Evolutionary conservation across 169 alveolate genomes (phyloP).

Genomic region (Cryptosporidium felis): DNA sequence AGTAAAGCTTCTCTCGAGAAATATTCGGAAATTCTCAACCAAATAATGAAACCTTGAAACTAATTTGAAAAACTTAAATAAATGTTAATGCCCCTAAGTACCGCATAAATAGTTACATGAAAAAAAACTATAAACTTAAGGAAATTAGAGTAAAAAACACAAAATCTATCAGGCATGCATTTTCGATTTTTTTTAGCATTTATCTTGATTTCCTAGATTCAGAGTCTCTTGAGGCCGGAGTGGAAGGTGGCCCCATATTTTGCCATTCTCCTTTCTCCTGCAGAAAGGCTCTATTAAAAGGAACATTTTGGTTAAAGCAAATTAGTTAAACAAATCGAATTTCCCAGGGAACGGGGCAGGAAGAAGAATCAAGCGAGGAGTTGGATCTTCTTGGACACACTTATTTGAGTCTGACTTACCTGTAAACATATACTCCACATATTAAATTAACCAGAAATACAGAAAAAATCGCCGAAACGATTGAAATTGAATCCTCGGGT

Average conservation of each 20-base stretch:
- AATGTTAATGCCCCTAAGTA: constrained; percentile 6
- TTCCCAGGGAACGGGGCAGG: no score
- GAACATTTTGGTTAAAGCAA: not conserved
- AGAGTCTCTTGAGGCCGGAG: not conserved
- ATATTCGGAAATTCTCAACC: no score
- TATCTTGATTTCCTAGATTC: constrained; percentile 39
- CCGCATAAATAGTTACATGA: not conserved
- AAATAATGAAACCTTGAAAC: no score
- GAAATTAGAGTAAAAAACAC: not conserved
- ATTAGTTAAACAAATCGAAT: not conserved
- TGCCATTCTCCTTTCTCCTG: constrained; percentile 71
- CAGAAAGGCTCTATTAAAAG: constrained; percentile 25
- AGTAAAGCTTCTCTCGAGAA: no score
- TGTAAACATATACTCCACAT: constrained; percentile 40
- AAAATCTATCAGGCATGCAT: no score
- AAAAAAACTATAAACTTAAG: not conserved
- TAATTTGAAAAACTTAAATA: not conserved
- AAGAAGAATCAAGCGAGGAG: not conserved
- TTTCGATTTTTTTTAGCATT: no score
- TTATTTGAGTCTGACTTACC: constrained; percentile 55
- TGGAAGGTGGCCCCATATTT: constrained; percentile 68
- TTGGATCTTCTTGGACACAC: not conserved
- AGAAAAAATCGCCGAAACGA: constrained; percentile 52
- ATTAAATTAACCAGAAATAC: constrained; percentile 51
- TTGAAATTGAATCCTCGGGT: constrained; percentile 29